Evolutionary conservation across 331 rosid species (phyloP), one percentile per base, ranked within the genome.

Genomic region (Acacia concinna): DNA sequence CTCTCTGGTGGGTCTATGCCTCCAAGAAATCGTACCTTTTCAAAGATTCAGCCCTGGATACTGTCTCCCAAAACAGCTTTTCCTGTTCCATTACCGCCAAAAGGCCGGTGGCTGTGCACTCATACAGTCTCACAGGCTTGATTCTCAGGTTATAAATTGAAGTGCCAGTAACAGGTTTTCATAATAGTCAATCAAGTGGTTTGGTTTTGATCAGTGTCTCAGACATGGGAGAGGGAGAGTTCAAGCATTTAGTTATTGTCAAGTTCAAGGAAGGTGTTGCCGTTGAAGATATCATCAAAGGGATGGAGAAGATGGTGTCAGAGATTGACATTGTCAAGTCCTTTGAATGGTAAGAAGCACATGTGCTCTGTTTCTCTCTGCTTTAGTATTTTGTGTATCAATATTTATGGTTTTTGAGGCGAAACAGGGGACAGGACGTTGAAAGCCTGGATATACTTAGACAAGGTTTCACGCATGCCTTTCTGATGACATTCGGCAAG

Each of bases 401-500:
- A 52, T 52, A 52, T 52, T 21, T n/a, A n/a, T 9, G 63, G 51
- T 56, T 23, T 35, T n/a, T 66, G 25, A 17, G 4, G 47, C 12
- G 28, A 30, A 68, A 74, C 86, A 94, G 97, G 98, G 98, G 98
- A 79, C 73, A 87, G 37, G 98, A 92, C 73, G 49, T 78, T 68
- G 98, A 92, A 80, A 93, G 97, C 84, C 84, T 78, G 62, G 97
- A 92, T 54, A 65, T 84, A 81, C 87, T 95, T 30, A 90, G 91
- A 74, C 97, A 91, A 83, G 98, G 98, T 34, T 95, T 88, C 76
- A 95, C 97, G 52, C 97, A 95, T 81, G 96, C 90, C 35, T 86
- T 95, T 88, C 49, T 89, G 66, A 92, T 89, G 94, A 91, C 98
- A 82, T 95, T 95, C 82, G 43, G 79, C 81, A 89, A 86, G 75